Evolutionary conservation across 2,329 filamentous ascomycete genomes (phyloP).

Genomic region (Diaporthe helianthi): DNA sequence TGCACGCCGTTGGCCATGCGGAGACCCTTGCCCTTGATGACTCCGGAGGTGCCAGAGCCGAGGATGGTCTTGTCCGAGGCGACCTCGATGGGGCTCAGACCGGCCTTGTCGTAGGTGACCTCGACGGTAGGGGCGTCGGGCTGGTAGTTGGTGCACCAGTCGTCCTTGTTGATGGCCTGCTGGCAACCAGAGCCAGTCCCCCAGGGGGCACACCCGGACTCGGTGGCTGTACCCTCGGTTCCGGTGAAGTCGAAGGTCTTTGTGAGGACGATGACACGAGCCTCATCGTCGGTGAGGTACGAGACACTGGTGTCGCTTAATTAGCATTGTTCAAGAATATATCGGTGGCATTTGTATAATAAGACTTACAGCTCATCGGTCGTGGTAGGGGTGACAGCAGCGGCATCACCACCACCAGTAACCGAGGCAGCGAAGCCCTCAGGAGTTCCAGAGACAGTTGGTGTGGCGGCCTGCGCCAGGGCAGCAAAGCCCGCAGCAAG

Average conservation of each 20-base stretch:
- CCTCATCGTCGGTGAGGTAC: conserved; percentile 60
- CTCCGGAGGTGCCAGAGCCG: conserved; percentile 58
- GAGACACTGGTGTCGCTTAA: conserved; percentile 45
- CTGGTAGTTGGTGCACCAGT: conserved; percentile 67
- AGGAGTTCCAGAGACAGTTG: conserved; percentile 45
- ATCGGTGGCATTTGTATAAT: neutral
- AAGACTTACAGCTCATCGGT: conserved; percentile 56
- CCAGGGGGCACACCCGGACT: conserved; percentile 64
- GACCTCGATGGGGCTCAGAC: conserved; percentile 57
- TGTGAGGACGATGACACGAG: conserved; percentile 65
- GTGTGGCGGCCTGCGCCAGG: conserved; percentile 39
- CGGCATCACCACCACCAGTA: conserved; percentile 65
- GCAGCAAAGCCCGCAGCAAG: conserved; percentile 36
- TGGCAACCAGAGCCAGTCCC: conserved; percentile 63
- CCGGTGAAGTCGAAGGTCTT: conserved; percentile 63
- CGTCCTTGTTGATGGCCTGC: conserved; percentile 64
- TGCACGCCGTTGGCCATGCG: conserved; percentile 53
- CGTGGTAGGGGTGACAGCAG: conserved; percentile 59
- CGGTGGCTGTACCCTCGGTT: conserved; percentile 59
- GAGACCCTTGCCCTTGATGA: conserved; percentile 65
- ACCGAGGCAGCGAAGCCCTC: conserved; percentile 56
- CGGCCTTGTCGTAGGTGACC: conserved; percentile 59
- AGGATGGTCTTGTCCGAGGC: conserved; percentile 64
- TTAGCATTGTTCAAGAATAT: neutral
- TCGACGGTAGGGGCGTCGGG: conserved; percentile 52